phyloP scores from a whole-genome alignment of 2,329 filamentous ascomycete genomes.

The Claviceps sp. region DNA sequence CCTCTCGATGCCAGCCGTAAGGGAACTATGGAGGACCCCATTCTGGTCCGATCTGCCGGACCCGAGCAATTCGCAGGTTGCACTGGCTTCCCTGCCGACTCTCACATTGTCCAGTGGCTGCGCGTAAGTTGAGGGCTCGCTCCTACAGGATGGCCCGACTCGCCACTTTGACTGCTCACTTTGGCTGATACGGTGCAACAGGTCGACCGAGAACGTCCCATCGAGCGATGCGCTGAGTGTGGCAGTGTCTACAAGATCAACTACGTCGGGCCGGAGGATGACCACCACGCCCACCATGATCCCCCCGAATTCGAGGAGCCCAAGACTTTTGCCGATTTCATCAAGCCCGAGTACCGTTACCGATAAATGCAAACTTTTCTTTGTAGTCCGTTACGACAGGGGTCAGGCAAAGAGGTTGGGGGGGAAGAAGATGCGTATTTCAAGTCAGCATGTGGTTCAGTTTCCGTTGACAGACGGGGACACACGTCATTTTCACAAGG shows the following conservation, averaged over 20 bases:
- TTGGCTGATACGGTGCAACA: conserved; percentile 20
- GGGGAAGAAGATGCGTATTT: conserved; percentile 8
- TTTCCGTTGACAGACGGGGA: conserved; percentile 10
- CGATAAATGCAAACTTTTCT: conserved; percentile 19
- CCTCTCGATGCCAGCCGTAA: conserved; percentile 82
- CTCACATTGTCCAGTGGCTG: conserved; percentile 82
- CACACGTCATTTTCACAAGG: conserved; percentile 10
- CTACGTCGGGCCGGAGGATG: conserved; percentile 74
- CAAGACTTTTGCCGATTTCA: conserved; percentile 93
- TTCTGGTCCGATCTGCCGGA: conserved; percentile 79
- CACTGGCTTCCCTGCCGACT: conserved; percentile 87
- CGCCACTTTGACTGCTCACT: neutral
- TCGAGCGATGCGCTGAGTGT: conserved; percentile 94
- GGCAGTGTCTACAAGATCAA: conserved; percentile 97
- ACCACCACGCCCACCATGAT: conserved; percentile 48
- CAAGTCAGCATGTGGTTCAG: conserved; percentile 10
- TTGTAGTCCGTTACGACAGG: conserved; percentile 4
- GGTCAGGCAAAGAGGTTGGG: neutral
- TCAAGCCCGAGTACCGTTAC: conserved; percentile 91
- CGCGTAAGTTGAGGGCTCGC: conserved; percentile 45
- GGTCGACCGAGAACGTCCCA: conserved; percentile 77
- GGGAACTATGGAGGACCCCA: conserved; percentile 86
- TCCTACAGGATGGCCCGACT: neutral
- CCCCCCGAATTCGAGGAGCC: conserved; percentile 62
- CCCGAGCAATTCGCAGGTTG: conserved; percentile 96